phyloP scores from a whole-genome alignment of 371 early-diverging fungal species.

The Lichtheimia ramosa region DNA sequence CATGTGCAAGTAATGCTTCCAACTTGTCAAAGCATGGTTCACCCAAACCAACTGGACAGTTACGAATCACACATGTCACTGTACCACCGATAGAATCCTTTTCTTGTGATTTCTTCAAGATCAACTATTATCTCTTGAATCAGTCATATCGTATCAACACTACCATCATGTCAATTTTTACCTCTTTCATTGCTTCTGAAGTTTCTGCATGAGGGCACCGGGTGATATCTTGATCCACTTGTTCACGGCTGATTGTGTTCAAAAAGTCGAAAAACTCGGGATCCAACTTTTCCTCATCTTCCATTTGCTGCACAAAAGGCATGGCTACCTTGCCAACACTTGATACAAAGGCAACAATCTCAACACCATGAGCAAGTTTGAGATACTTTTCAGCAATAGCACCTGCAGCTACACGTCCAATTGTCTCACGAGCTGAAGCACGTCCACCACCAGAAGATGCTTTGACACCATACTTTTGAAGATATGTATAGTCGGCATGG shows the following conservation, averaged over 20 bases:
- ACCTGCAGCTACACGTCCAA: conserved; percentile 95
- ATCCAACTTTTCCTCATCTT: conserved; percentile 43
- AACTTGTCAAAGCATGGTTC: conserved; percentile 98
- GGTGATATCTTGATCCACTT: conserved; percentile 52
- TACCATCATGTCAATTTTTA: conserved; percentile 2
- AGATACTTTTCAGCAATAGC: conserved; percentile 96
- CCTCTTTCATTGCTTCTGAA: conserved; percentile 46
- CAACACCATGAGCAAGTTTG: conserved; percentile 74
- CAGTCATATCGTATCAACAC: background rate
- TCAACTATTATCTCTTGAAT: conserved; percentile 36
- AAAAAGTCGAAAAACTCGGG: conserved; percentile 68
- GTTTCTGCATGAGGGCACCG: conserved; percentile 49
- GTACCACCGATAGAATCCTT: conserved; percentile 96
- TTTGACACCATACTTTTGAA: conserved; percentile 95
- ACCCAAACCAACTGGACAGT: conserved; percentile 92
- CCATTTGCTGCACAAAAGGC: conserved; percentile 63
- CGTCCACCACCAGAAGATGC: conserved; percentile 95
- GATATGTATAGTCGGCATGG: conserved; percentile 96
- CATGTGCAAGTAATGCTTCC: conserved; percentile 96
- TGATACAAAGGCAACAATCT: conserved; percentile 93
- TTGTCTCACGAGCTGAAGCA: conserved; percentile 94
- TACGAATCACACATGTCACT: conserved; percentile 95
- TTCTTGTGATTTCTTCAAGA: conserved; percentile 74
- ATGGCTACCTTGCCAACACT: conserved; percentile 86
- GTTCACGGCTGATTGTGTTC: conserved; percentile 67